A percentile compares a stretch with the other conserved stretches of the same genome.
Conservation (phyloP, 805 yeast species). For the Phaffomyces thermotolerans region DNA sequence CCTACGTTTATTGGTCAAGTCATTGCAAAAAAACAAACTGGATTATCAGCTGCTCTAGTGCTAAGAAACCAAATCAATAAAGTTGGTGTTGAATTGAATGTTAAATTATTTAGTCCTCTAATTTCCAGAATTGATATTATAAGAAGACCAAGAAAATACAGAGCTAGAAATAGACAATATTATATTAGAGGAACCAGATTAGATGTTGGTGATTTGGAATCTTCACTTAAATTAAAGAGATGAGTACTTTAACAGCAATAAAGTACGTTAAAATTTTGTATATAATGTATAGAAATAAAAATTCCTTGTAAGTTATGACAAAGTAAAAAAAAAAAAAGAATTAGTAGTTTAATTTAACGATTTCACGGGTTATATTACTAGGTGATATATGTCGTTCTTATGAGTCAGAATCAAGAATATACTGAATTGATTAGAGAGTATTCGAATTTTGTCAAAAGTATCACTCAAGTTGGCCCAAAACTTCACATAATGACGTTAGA, state of each 20-base stretch:
- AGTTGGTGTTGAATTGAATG: slow-evolving; percentile 78
- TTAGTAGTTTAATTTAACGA: too few species aligned
- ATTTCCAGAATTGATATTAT: slow-evolving; percentile 71
- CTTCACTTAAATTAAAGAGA: slow-evolving; percentile 27
- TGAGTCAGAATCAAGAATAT: slow-evolving; percentile 4
- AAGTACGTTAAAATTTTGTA: not conserved
- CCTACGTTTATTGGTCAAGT: slow-evolving; percentile 73
- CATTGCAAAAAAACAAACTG: slow-evolving; percentile 65
- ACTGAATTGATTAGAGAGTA: slow-evolving; percentile 6
- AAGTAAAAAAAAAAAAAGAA: too few species aligned
- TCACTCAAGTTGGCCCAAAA: not conserved
- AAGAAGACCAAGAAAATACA: slow-evolving; percentile 64
- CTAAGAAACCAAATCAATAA: slow-evolving; percentile 77
- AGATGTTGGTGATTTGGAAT: slow-evolving; percentile 69
- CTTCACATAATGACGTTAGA: slow-evolving; percentile 10
- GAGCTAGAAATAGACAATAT: slow-evolving; percentile 79
- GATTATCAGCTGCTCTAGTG: slow-evolving; percentile 66
- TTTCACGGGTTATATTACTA: too few species aligned
- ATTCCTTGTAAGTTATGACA: not conserved
- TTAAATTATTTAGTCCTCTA: slow-evolving; percentile 75
- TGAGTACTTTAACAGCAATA: slow-evolving; percentile 1
- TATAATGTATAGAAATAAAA: slow-evolving; percentile 1
- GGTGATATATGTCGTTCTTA: not conserved
- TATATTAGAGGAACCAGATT: slow-evolving; percentile 75
- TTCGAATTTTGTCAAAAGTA: not conserved